Evolutionary conservation across 257 asterid species (phyloP).

Genomic region (Voacanga thouarsii): DNA sequence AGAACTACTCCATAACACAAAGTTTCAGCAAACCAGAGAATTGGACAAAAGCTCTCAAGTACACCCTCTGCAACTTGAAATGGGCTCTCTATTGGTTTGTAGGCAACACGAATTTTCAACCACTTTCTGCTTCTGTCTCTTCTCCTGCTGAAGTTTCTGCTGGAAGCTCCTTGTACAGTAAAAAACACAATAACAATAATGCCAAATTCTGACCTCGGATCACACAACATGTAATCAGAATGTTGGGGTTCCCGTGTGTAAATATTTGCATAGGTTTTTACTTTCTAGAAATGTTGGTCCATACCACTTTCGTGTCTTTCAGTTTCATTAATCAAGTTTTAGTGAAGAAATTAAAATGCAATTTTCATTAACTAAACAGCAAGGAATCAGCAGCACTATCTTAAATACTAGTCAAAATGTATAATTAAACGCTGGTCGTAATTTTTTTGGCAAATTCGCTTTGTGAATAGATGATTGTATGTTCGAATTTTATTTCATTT

Average conservation of each 20-base stretch:
- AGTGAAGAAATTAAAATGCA: no score
- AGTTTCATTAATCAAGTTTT: no score
- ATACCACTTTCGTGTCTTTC: no score
- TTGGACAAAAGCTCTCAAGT: conserved; percentile 99
- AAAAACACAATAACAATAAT: conserved; percentile 43
- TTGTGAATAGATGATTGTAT: no score
- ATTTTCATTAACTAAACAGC: no score
- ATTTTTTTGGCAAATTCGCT: no score
- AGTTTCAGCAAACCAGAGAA: conserved; percentile 92
- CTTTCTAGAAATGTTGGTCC: neutral
- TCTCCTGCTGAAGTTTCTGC: conserved; percentile 55
- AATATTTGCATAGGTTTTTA: conserved; percentile 7
- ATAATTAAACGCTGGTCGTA: no score
- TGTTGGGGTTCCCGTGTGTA: neutral
- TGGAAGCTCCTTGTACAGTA: conserved; percentile 47
- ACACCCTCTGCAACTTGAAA: conserved; percentile 91
- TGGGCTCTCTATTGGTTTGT: conserved; percentile 99
- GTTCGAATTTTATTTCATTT: no score
- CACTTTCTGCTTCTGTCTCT: conserved; percentile 53
- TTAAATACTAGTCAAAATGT: no score
- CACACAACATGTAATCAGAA: neutral
- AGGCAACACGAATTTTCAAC: conserved; percentile 92
- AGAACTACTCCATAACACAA: conserved; percentile 79
- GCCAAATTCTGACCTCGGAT: conserved; percentile 37
- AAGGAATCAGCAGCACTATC: no score